Conservation (phyloP, 1,139 yeast genomes). For the Taphrina wiesneri region DNA sequence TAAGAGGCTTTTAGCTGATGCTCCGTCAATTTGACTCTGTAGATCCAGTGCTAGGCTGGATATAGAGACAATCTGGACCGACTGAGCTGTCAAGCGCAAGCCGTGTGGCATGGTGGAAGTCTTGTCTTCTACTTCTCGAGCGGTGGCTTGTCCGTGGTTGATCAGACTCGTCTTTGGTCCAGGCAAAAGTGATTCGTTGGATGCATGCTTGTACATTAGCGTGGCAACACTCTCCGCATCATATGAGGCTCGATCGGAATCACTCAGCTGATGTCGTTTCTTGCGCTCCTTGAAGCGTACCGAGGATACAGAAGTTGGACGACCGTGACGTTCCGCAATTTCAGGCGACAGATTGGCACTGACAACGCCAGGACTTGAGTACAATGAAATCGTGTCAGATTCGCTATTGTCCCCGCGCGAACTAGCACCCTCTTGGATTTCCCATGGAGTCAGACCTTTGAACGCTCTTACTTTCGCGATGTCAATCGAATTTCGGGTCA, state of each 20-base stretch:
- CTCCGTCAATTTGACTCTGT: too few relatives aligned
- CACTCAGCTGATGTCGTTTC: neutral
- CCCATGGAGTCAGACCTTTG: neutral
- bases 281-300: conserved; percentile 18
- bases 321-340: neutral
- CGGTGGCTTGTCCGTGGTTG: neutral
- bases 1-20: too few relatives aligned
- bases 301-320: neutral
- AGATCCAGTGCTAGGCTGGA: neutral
- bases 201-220: neutral
- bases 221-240: neutral
- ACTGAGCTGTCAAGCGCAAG: neutral
- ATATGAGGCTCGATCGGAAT: neutral
- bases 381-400: neutral
- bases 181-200: neutral
- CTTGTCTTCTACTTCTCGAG: neutral
- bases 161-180: neutral
- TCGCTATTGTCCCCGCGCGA: neutral
- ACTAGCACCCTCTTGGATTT: neutral
- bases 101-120: neutral
- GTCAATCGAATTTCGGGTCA: conserved; percentile 27
- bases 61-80: neutral
- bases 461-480: conserved; percentile 21
- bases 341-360: neutral
- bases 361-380: neutral